phyloP scores from a whole-genome alignment of 2,329 filamentous ascomycete species.

The Elsinoe fawcettii region DNA sequence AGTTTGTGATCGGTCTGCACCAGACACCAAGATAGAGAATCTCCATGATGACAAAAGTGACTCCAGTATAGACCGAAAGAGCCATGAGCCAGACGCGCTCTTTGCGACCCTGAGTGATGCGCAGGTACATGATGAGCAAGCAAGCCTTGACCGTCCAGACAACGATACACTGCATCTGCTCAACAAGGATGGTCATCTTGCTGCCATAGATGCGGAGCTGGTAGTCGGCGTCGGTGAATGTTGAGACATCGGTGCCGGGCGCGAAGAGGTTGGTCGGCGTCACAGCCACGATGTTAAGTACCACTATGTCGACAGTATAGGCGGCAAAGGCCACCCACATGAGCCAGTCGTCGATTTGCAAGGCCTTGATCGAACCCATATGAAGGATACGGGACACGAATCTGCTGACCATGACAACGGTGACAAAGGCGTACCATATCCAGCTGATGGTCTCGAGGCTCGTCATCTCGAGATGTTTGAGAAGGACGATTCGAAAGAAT shows the following conservation, averaged over 20 bases:
- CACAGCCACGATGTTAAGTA: conserved; percentile 38
- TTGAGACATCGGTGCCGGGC: conserved; percentile 38
- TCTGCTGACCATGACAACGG: conserved; percentile 35
- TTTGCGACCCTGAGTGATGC: conserved; percentile 30
- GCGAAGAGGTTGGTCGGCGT: conserved; percentile 38
- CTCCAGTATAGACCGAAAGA: conserved; percentile 29
- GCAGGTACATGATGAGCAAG: conserved; percentile 33
- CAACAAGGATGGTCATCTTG: conserved; percentile 34
- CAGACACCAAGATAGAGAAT: conserved; percentile 35
- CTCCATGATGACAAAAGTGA: conserved; percentile 34
- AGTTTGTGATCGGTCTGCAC: conserved; percentile 33
- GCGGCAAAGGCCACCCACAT: conserved; percentile 46
- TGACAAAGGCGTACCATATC: conserved; percentile 40
- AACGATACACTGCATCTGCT: conserved; percentile 31
- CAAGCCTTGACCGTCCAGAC: conserved; percentile 35
- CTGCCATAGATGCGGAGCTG: conserved; percentile 28
- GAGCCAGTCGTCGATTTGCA: conserved; percentile 51
- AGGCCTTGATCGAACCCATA: conserved; percentile 39
- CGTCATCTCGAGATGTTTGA: background rate
- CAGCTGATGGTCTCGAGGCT: conserved; percentile 23
- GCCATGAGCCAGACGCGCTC: conserved; percentile 31
- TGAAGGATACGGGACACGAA: conserved; percentile 21
- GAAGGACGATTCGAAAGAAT: background rate
- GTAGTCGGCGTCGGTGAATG: conserved; percentile 27
- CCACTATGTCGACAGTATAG: conserved; percentile 45